Evolutionary conservation across 169 alveolate genomes (phyloP).

Genomic region (Cystoisospora suis): DNA sequence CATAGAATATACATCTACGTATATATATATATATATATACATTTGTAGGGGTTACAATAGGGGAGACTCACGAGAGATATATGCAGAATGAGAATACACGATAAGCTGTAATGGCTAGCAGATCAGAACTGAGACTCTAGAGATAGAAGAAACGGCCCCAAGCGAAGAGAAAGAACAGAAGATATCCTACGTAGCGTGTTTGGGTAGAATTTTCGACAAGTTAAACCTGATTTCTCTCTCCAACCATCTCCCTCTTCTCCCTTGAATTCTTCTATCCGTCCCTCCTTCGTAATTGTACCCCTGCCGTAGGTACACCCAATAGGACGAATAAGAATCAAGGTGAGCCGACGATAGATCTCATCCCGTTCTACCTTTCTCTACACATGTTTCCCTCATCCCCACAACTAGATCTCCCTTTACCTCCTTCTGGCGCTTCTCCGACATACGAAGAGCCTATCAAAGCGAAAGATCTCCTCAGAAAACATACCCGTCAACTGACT

Average conservation of each 20-base stretch:
- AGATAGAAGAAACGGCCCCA: too few species aligned
- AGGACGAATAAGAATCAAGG: not conserved
- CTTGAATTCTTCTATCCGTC: too few species aligned
- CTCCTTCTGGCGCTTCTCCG: not conserved
- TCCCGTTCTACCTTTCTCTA: not conserved
- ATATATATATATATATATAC: not conserved
- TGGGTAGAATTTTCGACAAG: too few species aligned
- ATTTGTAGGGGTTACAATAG: not conserved
- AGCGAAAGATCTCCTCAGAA: not conserved
- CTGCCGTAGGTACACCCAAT: not conserved
- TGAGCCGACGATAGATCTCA: not conserved
- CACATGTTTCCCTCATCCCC: not conserved
- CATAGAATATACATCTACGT: not conserved
- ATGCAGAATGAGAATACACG: too few species aligned
- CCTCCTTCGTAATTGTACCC: not conserved
- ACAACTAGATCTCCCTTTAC: not conserved
- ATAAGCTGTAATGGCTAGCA: not conserved
- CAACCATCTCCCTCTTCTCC: too few species aligned
- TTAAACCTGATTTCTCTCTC: too few species aligned
- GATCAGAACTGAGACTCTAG: too few species aligned
- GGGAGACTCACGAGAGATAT: not conserved
- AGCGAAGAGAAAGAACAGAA: too few species aligned
- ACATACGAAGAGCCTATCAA: not conserved
- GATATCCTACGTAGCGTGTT: too few species aligned
- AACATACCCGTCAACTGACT: not conserved